Evolutionary conservation across 352 stramenopile species (phyloP), one percentile per base, ranked within the genome.

Genomic region (Globisporangium paddicum): DNA sequence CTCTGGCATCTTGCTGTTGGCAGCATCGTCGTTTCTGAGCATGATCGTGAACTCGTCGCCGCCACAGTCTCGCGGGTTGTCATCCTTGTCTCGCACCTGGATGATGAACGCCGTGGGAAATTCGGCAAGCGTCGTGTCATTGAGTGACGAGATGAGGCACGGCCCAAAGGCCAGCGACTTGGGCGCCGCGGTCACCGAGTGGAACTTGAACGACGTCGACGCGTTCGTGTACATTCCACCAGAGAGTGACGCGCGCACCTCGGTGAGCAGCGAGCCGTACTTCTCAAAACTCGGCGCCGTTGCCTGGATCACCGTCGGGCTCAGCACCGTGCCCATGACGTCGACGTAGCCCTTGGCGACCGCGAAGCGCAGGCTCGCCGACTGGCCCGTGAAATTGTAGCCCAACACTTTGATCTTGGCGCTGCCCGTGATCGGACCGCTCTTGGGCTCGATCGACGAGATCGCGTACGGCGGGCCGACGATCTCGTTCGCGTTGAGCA

Each of bases 381-480:
- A 85, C 60, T 85, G 76, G 7, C 86, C 89, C 13, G 75, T 78
- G 60, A 99, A 99, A 55, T 97, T 97, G 77, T 96, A 93, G 28
- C 96, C 96, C 49, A 75, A 66, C 16, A 99, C 66, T 56, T 87
- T 94, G 44, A 97, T 75, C 67, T 92, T 84, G 14, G 90, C 93
- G 25, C 68, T 93, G 41, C 96, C 96, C 3, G 96, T 99, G 68
- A 99, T 96, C 14, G 96, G 93, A 41, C 96, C 96, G 47, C 88
- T 90, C n/a, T 71, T 79, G 30, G 96, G 94, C 55, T 89, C 77
- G 38, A 98, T 95, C 1, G 73, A 75, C 7, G 85, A 90, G 44
- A 99, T 93, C 5, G 94, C 96, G 73, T 99, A 99, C 7, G 96
- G 96, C 28, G 96, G 96, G 3, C 96, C 96, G 16, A 99, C 92